Percentiles rank a stretch among this genome's conserved stretches.
These are phyloP conservation scores for Vitis hybrid DNA, from an alignment of 177 flowering plant species.

Conservation along the genomic window DNA sequence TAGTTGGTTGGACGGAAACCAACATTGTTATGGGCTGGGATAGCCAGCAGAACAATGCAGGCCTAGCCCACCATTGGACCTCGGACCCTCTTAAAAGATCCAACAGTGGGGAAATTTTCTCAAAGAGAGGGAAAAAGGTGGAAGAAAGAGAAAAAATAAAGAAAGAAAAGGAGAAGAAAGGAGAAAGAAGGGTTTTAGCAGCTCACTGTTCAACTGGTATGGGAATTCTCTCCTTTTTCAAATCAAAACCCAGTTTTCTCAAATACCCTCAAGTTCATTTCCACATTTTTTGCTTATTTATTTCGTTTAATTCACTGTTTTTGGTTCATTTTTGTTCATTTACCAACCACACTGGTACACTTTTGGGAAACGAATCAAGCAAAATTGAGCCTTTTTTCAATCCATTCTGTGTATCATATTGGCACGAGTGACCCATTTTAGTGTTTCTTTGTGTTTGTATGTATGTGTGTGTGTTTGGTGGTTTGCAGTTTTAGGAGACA, in stretches of 20 bases:
- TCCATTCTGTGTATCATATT: no score
- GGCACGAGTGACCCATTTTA: not conserved
- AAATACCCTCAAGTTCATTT: not conserved
- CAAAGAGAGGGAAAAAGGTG: not conserved
- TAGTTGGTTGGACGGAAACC: no score
- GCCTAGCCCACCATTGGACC: no score
- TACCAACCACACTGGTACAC: no score
- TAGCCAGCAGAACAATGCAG: no score
- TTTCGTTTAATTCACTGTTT: not conserved
- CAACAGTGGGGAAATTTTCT: not conserved
- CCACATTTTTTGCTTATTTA: not conserved
- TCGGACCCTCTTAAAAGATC: not conserved
- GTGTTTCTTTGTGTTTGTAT: not conserved
- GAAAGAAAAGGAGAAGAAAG: not conserved
- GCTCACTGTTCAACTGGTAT: conserved; percentile 8
- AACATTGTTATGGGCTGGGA: no score
- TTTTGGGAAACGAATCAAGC: no score
- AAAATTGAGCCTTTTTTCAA: not conserved
- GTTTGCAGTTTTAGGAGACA: no score
- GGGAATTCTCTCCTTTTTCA: not conserved
- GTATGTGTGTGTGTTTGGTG: no score
- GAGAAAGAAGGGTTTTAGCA: conserved; percentile 14
- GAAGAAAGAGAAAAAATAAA: not conserved
- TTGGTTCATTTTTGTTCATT: no score
- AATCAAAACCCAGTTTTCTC: not conserved